Base-by-base conservation (phyloP, 2,329 filamentous ascomycete genomes). In the Colletotrichum sp. region DNA sequence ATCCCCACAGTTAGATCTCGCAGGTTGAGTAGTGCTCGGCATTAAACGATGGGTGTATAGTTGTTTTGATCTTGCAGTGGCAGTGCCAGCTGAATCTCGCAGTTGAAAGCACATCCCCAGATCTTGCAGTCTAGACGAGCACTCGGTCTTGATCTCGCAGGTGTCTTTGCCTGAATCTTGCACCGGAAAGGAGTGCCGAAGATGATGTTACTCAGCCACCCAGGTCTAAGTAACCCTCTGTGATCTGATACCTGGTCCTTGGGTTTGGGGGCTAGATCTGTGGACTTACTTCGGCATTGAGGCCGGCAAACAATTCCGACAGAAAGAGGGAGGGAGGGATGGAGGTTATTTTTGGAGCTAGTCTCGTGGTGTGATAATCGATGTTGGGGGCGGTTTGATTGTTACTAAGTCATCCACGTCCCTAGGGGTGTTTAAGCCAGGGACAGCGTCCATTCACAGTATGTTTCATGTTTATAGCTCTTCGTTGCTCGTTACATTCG, bases 261-360 rank as follows among this genome's bases (percentile, higher is more conserved):
- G 43, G 43, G 43, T 52, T 52, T 52, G 43, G 43, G 43, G 43
- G 43, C 43, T 52, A 52, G 43, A 21, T 52, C n/a, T 21, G n/a
- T 52, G 43, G 43, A 21, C 43, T 4, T 7, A 52, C 43, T 52
- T 52, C 43, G 43, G 43, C 43, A 52, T 7, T 24, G 43, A 52
- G n/a, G n/a, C 16, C 43, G 43, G 43, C 43, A 52, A 7, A 1
- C 4, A 7, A 3, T 4, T 52, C 43, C 43, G 43, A 43, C 4
- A 48, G 18, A 13, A 12, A 12, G 39, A 13, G 0, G 10, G 9
- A 21, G 43, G 43, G 5, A 13, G 43, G 18, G 12, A 13, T 6
- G 10, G 43, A 52, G 10, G n/a, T 52, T 21, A 52, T 13, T 52
- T 21, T 52, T 12, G n/a, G 43, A 21, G n/a, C 2, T 24, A 7